Evolutionary conservation across 176 grass and related monocot species (phyloP).

Genomic region (Carex myosuroides): DNA sequence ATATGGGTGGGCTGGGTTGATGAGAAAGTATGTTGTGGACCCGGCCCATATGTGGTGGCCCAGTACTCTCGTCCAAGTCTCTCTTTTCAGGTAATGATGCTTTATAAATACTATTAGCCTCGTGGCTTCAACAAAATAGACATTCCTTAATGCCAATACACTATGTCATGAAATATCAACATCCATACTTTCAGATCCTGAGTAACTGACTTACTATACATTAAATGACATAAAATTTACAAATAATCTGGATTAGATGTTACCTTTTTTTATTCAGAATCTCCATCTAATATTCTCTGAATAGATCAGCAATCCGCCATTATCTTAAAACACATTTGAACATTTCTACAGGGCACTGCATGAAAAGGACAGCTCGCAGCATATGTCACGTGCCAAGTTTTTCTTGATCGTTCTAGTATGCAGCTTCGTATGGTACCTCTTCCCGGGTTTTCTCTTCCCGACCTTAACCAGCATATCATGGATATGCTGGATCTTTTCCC

Average conservation of each 20-base stretch:
- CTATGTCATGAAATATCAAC: too few relatives aligned
- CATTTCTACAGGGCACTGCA: conserved; percentile 52
- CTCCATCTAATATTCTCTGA: background rate
- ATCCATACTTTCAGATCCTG: too few relatives aligned
- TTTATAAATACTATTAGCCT: background rate
- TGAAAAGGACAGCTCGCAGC: conserved; percentile 42
- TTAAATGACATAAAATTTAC: background rate
- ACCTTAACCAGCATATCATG: conserved; percentile 52
- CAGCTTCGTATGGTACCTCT: conserved; percentile 62
- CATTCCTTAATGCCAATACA: too few relatives aligned
- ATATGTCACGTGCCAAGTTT: conserved; percentile 75
- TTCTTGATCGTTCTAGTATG: conserved; percentile 66
- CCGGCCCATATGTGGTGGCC: conserved; percentile 97
- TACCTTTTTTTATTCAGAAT: background rate
- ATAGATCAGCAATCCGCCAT: background rate
- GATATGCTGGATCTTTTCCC: conserved; percentile 76
- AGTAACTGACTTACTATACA: background rate
- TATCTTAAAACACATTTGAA: background rate
- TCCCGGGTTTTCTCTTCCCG: conserved; percentile 72
- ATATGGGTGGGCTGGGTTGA: conserved; percentile 86
- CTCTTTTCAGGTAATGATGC: conserved; percentile 53
- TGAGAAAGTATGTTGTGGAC: conserved; percentile 86
- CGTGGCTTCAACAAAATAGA: too few relatives aligned
- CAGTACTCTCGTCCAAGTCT: conserved; percentile 60
- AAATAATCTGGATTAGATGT: background rate